Evolutionary conservation across 2,329 filamentous ascomycete species (phyloP).

Genomic region (Trichoderma oligosporum): DNA sequence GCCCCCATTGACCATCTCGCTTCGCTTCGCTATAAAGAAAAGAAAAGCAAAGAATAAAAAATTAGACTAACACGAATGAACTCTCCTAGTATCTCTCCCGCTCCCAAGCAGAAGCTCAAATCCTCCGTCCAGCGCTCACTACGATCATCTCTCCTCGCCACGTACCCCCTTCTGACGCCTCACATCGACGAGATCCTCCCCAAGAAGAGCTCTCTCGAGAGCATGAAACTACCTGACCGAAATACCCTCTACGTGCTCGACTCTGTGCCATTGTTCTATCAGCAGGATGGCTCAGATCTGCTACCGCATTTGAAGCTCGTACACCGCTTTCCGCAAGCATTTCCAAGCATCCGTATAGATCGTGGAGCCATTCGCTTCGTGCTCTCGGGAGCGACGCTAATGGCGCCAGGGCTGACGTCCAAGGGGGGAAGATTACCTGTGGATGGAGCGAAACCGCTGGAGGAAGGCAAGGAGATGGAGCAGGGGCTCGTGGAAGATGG

Average conservation of each 20-base stretch:
- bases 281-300: slow-evolving; percentile 70
- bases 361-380: slow-evolving; percentile 96
- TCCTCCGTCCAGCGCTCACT: slow-evolving; percentile 88
- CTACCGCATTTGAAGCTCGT: slow-evolving; percentile 86
- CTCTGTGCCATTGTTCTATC: slow-evolving; percentile 80
- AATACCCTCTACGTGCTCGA: slow-evolving; percentile 84
- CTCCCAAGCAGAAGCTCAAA: slow-evolving; percentile 93
- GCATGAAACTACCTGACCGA: slow-evolving; percentile 89
- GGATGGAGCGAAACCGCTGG: slow-evolving; percentile 34
- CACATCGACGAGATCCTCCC: slow-evolving; percentile 93
- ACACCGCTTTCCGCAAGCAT: slow-evolving; percentile 81
- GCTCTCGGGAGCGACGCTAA: slow-evolving; percentile 85
- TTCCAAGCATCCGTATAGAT: slow-evolving; percentile 85
- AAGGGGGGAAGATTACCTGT: slow-evolving; percentile 75
- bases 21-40: neutral
- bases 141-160: slow-evolving; percentile 74
- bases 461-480: slow-evolving; percentile 43
- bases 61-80: neutral
- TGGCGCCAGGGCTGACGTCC: slow-evolving; percentile 90
- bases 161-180: slow-evolving; percentile 80
- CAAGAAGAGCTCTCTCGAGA: slow-evolving; percentile 86
- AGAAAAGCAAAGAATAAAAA: neutral
- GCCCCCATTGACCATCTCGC: neutral
- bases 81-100: slow-evolving; percentile 60
- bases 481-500: slow-evolving; percentile 47